Percentiles rank a stretch among this genome's conserved stretches.
Evolutionary conservation across 2,329 filamentous ascomycete species (phyloP).

Genomic region (Hypoxylon sp.): DNA sequence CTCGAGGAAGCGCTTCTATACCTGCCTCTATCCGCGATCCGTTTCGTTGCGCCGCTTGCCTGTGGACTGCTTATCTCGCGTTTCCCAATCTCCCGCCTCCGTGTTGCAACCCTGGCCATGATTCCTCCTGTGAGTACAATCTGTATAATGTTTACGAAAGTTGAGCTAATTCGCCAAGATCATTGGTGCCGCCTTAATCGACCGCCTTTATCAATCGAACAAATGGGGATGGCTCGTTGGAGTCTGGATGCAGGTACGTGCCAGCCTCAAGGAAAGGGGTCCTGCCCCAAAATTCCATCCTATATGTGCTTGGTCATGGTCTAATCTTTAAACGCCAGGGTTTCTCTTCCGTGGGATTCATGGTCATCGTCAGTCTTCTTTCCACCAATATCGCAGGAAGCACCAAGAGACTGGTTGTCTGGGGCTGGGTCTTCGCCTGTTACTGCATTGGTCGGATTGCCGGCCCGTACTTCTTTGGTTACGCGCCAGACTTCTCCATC

Average conservation of each 20-base stretch:
- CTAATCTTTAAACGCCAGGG: constrained; percentile 26
- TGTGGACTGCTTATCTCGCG: constrained; percentile 35
- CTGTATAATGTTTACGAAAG: background rate
- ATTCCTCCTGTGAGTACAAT: constrained; percentile 40
- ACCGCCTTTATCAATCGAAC: constrained; percentile 40
- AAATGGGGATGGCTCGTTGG: constrained; percentile 47
- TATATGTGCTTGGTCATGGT: background rate
- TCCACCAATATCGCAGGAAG: constrained; percentile 46
- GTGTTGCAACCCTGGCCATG: constrained; percentile 45
- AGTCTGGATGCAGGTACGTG: constrained; percentile 43
- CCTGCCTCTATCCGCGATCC: constrained; percentile 39
- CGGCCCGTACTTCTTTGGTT: constrained; percentile 47
- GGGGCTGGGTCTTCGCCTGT: constrained; percentile 45
- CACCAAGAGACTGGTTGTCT: constrained; percentile 44
- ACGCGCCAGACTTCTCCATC: constrained; percentile 45
- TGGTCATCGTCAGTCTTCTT: constrained; percentile 42
- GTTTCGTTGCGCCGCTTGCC: constrained; percentile 38
- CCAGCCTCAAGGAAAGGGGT: background rate
- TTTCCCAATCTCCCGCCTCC: constrained; percentile 41
- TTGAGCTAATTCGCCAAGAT: constrained; percentile 36
- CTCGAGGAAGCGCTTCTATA: constrained; percentile 41
- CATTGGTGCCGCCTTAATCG: constrained; percentile 45
- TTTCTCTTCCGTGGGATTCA: constrained; percentile 45
- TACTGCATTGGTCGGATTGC: constrained; percentile 46
- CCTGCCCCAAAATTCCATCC: no score